Conservation (phyloP, 768 basidiomycete species). For the Tricholomella constricta region DNA sequence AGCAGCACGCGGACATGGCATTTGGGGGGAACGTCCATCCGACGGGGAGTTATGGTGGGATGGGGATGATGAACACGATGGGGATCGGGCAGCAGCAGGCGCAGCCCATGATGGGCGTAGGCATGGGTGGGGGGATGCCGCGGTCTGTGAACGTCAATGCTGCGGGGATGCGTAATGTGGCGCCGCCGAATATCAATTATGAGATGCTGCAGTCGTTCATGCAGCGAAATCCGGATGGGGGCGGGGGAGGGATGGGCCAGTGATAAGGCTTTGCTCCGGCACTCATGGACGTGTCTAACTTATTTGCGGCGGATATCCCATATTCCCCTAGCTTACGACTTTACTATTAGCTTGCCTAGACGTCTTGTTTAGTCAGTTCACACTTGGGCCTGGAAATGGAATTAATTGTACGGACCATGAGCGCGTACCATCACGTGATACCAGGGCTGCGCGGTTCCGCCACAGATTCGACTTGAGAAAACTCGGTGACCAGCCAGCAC, state of each 20-base stretch:
- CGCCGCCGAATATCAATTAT: slow-evolving; percentile 32
- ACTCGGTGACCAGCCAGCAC: no score
- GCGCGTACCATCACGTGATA: no score
- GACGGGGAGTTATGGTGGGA: slow-evolving; percentile 10
- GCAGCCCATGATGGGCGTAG: slow-evolving; percentile 4
- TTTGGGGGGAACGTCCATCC: slow-evolving; percentile 15
- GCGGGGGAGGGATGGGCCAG: slow-evolving; percentile 9
- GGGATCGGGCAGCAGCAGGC: slow-evolving; percentile 22
- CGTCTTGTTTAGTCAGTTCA: no score
- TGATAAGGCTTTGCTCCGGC: not conserved
- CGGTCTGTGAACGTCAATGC: slow-evolving; percentile 18
- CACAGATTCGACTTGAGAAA: no score
- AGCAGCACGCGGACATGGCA: slow-evolving; percentile 13
- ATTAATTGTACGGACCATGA: no score
- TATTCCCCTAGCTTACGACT: no score
- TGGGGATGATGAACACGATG: slow-evolving; percentile 25
- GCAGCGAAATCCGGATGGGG: slow-evolving; percentile 31
- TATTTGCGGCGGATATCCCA: slow-evolving; percentile 10
- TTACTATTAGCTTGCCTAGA: no score
- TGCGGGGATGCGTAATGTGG: slow-evolving; percentile 16
- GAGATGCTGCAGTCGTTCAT: slow-evolving; percentile 48
- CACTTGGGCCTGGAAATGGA: no score
- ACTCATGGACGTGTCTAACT: not conserved
- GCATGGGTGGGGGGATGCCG: slow-evolving; percentile 20
- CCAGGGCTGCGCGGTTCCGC: no score